Base-by-base conservation (phyloP, 345 rosid genomes). In the Salix purpurea region DNA sequence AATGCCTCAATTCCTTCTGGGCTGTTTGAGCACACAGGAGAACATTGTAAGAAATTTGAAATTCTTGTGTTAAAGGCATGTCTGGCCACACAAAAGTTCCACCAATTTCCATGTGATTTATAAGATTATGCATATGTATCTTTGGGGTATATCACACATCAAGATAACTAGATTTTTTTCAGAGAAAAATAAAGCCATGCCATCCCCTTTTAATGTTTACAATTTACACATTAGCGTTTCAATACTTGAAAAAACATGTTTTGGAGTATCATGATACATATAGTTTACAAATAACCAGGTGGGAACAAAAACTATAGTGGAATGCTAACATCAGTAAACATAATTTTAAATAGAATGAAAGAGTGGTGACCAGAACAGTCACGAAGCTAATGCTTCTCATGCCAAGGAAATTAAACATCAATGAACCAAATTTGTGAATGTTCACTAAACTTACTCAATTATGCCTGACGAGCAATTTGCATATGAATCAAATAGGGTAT, bases 1-100 rank as follows among this genome's bases (percentile, higher is more conserved):
- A 88, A 84, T 19, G 83, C 71, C 80, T 83, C 86, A 60, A 88
- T 80, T 80, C 89, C 91, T 62, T 86, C 91, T 4, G 91, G 91
- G 66, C 89, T 88, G 86, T 56, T 78, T 87, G 73, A 77, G 69
- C 56, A 81, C 67, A 83, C 5, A 79, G 2, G 72, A 73, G 46
- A 78, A 16, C 12, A 18, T 58, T 16, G 52, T 46, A 46, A 71
- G 40, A 64, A 61, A 52, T 64, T 36, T 70, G 65, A 37, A 15
- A 26, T 70, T 19, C 44, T 32, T 44, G 10, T 11, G 18, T 16
- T 24, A 64, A 56, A 23, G 39, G 60, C 30, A 40, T 8, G 28
- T 19, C 69, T 30, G 14, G 18, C 18, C 18, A 15, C 6, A 3
- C 52, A 13, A 46, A 46, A 46, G 19, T 46, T 46, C 52, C 18